Evolutionary conservation across 2,329 filamentous ascomycete species (phyloP).

Genomic region (Paraconiothyrium sp.): DNA sequence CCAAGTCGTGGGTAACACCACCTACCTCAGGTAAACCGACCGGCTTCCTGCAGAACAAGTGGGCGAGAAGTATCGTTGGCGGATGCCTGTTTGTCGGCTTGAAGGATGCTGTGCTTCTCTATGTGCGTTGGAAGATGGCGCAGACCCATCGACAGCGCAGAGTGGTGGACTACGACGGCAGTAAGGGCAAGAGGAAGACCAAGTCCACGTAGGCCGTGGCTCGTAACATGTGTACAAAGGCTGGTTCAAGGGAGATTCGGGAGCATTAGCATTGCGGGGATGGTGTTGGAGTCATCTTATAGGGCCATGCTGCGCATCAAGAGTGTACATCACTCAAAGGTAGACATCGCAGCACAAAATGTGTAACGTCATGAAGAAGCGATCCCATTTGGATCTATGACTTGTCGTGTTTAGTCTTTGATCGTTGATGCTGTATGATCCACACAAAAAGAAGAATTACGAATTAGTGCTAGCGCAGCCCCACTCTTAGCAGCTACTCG

Average conservation of each 20-base stretch:
- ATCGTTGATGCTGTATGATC: no score
- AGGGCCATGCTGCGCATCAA: background rate
- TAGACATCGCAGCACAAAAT: no score
- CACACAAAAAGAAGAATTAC: no score
- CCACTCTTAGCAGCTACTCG: background rate
- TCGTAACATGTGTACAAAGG: background rate
- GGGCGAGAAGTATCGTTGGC: conserved; percentile 88
- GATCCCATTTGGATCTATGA: no score
- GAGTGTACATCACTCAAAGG: background rate
- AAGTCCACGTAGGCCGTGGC: conserved; percentile 2
- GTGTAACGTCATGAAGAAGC: no score
- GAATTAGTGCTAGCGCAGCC: background rate
- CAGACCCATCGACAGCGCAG: conserved; percentile 57
- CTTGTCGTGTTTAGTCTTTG: no score
- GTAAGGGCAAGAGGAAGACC: conserved; percentile 30
- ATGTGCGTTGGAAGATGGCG: conserved; percentile 63
- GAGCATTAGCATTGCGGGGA: conserved; percentile 10
- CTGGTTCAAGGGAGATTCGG: background rate
- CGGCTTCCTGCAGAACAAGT: conserved; percentile 80
- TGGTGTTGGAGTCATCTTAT: background rate
- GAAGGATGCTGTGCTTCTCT: conserved; percentile 72
- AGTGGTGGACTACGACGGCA: conserved; percentile 54
- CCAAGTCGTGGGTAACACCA: conserved; percentile 69
- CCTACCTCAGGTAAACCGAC: conserved; percentile 56
- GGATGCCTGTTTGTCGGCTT: conserved; percentile 89